Percentiles rank a stretch among this genome's conserved stretches.
phyloP scores from a whole-genome alignment of 2,329 filamentous ascomycete species.

The Alternaria longipes region DNA sequence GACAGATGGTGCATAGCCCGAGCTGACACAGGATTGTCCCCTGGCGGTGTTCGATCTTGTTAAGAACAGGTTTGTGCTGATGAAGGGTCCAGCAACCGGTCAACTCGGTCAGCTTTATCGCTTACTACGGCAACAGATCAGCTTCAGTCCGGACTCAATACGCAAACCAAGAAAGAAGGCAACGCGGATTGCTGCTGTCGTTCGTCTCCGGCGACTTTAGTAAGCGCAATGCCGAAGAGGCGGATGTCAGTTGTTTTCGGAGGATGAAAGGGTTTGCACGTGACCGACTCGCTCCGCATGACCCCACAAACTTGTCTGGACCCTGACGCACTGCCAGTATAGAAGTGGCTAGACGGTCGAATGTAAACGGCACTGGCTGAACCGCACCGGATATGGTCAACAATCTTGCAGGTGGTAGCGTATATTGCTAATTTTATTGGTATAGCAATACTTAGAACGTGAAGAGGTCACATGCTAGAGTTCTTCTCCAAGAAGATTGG shows the following conservation, averaged over 20 bases:
- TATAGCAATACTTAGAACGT: not conserved
- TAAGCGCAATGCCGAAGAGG: not conserved
- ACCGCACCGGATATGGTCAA: not conserved
- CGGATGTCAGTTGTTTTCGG: not conserved
- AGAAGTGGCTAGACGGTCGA: not conserved
- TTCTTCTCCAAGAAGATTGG: not conserved
- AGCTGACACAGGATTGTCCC: not conserved
- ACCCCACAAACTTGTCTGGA: slow-evolving; percentile 2
- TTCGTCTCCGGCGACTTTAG: not conserved
- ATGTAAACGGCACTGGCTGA: not conserved
- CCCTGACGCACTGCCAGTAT: not conserved
- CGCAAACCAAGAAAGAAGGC: not conserved
- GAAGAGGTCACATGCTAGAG: not conserved
- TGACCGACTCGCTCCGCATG: not conserved
- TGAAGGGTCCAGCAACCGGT: slow-evolving; percentile 15
- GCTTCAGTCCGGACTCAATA: not conserved
- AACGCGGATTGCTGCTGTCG: not conserved
- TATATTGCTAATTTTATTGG: not conserved
- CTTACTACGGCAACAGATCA: not conserved
- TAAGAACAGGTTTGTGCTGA: slow-evolving; percentile 12
- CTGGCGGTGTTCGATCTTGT: not conserved
- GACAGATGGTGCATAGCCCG: not conserved
- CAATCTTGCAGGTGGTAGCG: not conserved
- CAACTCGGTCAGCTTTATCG: slow-evolving; percentile 1
- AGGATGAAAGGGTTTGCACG: slow-evolving; percentile 1